Percentiles rank a stretch among this genome's conserved stretches.
phyloP scores from a whole-genome alignment of 257 asterid species.

The Jasminum sambac region DNA sequence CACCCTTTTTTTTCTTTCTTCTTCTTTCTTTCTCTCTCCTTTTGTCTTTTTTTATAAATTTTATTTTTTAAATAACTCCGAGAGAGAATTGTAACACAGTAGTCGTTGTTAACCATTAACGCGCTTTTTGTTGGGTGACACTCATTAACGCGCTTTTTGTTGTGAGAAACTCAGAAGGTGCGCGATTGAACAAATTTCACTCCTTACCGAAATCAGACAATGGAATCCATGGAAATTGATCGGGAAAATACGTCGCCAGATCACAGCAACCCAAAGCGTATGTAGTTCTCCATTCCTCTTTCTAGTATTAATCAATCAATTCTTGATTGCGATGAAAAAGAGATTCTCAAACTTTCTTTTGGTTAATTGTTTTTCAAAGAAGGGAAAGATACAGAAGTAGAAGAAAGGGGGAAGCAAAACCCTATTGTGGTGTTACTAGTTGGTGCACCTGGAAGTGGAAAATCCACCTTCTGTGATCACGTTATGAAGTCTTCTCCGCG shows the following conservation, averaged over 20 bases:
- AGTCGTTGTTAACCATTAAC: no score
- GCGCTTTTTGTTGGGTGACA: not conserved
- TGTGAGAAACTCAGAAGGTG: not conserved
- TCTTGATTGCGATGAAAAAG: not conserved
- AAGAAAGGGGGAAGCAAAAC: constrained; percentile 13
- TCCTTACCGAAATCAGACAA: constrained; percentile 16
- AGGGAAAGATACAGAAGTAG: constrained; percentile 36
- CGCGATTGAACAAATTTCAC: not conserved
- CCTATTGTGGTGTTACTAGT: constrained; percentile 53
- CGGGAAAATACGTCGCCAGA: constrained; percentile 36
- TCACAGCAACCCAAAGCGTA: constrained; percentile 16
- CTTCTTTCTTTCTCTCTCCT: no score
- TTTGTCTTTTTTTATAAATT: no score
- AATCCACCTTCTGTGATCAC: constrained; percentile 80
- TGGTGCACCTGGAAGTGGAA: constrained; percentile 97
- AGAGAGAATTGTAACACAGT: no score
- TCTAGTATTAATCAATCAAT: not conserved
- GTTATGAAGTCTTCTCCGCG: constrained; percentile 57
- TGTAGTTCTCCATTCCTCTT: not conserved
- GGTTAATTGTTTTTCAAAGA: constrained; percentile 20
- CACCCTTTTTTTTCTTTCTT: no score
- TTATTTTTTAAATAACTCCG: no score
- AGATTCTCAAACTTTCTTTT: not conserved
- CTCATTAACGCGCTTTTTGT: not conserved
- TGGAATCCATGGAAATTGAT: constrained; percentile 68